A percentile compares a stretch with the other conserved stretches of the same genome.
Evolutionary conservation across 1,284 basidiomycete genomes (phyloP).

Genomic region (Sphagnurus paluster): DNA sequence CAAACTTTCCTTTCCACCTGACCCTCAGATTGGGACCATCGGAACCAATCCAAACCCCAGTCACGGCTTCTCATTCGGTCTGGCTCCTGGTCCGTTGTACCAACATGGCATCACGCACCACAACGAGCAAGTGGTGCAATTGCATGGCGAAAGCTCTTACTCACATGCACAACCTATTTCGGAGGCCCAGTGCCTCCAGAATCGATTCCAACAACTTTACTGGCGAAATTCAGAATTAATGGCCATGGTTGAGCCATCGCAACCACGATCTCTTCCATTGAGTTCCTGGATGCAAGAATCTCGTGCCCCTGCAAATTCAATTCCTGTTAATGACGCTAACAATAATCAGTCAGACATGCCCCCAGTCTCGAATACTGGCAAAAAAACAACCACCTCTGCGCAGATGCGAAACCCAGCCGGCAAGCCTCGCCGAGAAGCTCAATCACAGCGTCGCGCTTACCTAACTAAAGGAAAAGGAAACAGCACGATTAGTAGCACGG

Average conservation of each 20-base stretch:
- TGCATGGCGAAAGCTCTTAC: neutral
- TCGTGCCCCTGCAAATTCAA: slow-evolving; percentile 8
- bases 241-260: slow-evolving; percentile 16
- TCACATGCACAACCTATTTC: slow-evolving; percentile 12
- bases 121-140: slow-evolving; percentile 5
- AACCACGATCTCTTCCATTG: slow-evolving; percentile 22
- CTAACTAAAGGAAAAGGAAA: slow-evolving; percentile 5
- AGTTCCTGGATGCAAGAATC: slow-evolving; percentile 21
- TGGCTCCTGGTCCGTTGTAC: slow-evolving; percentile 15
- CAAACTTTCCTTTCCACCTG: no score
- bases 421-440: slow-evolving; percentile 1
- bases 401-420: slow-evolving; percentile 3
- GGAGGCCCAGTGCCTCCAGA: slow-evolving; percentile 13
- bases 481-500: slow-evolving; percentile 17
- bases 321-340: slow-evolving; percentile 1
- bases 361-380: neutral
- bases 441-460: slow-evolving; percentile 3
- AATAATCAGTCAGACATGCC: neutral
- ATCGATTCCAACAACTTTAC: slow-evolving; percentile 11
- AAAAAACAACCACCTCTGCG: neutral
- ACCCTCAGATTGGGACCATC: slow-evolving; percentile 16
- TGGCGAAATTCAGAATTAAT: slow-evolving; percentile 11
- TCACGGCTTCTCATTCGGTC: slow-evolving; percentile 10
- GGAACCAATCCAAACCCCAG: slow-evolving; percentile 24
- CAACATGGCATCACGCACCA: slow-evolving; percentile 19